phyloP scores from a whole-genome alignment of 371 early-diverging fungal genomes.

The Pancytospora philotis region DNA sequence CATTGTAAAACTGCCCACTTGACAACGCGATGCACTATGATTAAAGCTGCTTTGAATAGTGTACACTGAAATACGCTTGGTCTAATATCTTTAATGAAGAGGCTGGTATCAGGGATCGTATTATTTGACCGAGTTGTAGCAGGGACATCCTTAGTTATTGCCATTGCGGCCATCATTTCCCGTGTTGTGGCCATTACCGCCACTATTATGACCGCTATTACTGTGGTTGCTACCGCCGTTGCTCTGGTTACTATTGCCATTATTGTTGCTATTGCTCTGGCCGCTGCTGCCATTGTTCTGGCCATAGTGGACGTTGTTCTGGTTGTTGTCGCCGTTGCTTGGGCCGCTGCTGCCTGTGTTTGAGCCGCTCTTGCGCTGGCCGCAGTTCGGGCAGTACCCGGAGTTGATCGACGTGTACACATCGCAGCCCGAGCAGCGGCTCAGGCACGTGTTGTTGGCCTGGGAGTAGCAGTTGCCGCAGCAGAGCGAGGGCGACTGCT shows the following conservation, averaged over 20 bases:
- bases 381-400: slow-evolving; percentile 39
- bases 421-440: slow-evolving; percentile 17
- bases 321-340: too few species aligned
- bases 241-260: background rate
- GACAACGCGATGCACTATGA: too few species aligned
- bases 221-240: background rate
- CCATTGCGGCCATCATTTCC: background rate
- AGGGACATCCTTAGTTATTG: background rate
- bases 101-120: too few species aligned
- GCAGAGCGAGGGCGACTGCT: slow-evolving; percentile 25
- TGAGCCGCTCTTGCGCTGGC: background rate
- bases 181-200: background rate
- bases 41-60: too few species aligned
- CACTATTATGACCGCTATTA: background rate
- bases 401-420: slow-evolving; percentile 7
- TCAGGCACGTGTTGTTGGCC: slow-evolving; percentile 3
- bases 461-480: slow-evolving; percentile 18
- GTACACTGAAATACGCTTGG: too few species aligned
- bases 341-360: too few species aligned
- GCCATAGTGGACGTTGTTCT: too few species aligned
- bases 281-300: too few species aligned
- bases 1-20: too few species aligned
- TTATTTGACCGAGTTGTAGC: too few species aligned
- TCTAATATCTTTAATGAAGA: too few species aligned
- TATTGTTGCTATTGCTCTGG: background rate